Evolutionary conservation across 768 basidiomycete genomes (phyloP).

Genomic region (Exsudoporus frostii): DNA sequence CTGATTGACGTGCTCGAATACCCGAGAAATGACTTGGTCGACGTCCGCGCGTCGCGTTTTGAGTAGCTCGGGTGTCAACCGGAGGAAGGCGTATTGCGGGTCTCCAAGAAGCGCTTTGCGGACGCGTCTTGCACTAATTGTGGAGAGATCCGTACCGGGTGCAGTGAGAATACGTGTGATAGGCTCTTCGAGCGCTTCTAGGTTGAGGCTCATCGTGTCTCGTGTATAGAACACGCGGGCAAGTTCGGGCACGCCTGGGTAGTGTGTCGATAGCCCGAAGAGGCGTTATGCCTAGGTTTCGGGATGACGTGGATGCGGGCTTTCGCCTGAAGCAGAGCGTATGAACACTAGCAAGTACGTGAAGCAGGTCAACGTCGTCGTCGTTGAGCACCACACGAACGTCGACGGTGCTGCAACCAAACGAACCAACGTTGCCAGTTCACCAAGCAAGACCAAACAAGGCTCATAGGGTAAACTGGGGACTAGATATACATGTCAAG

Average conservation of each 20-base stretch:
- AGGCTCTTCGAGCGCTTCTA: conserved; percentile 52
- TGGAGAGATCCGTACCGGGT: conserved; percentile 72
- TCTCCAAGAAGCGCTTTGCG: conserved; percentile 65
- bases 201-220: conserved; percentile 49
- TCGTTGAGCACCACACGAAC: conserved; percentile 1
- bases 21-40: conserved; percentile 61
- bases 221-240: neutral
- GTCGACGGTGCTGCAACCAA: conserved; percentile 5
- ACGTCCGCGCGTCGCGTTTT: conserved; percentile 67
- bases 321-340: neutral
- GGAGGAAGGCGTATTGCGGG: conserved; percentile 32
- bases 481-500: conserved; percentile 4
- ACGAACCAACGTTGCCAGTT: conserved; percentile 1
- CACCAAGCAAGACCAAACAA: conserved; percentile 29
- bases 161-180: conserved; percentile 71
- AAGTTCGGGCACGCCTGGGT: neutral
- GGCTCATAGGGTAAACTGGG: neutral
- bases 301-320: neutral
- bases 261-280: neutral
- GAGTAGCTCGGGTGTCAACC: conserved; percentile 56
- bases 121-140: conserved; percentile 87
- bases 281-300: neutral
- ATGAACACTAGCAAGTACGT: neutral
- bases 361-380: conserved; percentile 9
- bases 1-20: conserved; percentile 59